Base-by-base conservation (phyloP, 2,329 filamentous ascomycete genomes). In the Nannizziopsis barbatae region DNA sequence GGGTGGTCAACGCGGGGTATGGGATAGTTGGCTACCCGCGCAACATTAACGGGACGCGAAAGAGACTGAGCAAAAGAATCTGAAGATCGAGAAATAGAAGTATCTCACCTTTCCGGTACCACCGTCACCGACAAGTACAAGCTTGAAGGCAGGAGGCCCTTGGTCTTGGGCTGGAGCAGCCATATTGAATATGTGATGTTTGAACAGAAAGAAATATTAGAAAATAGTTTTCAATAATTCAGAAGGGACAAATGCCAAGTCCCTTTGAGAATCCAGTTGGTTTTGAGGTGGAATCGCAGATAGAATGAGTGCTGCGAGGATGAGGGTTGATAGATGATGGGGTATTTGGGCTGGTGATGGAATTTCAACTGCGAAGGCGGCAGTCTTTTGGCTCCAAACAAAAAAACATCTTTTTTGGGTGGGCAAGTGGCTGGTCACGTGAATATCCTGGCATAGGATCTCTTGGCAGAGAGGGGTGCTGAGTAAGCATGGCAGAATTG, bases 101-200 rank as follows among this genome's bases (percentile, higher is more conserved):
- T 12, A 54, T 53, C 81, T 73, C 73, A 93, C 92, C 89, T 98
- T 98, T 76, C 92, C 92, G 65, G 92, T 98, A 80, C 92, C 92
- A 74, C 92, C 92, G 70, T 98, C 92, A 71, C 92, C 92, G 66
- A 98, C 92, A 74, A 98, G 87, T 71, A 98, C 92, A 65, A 98
- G 86, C 86, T 98, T 98, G 84, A 98, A 98, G 71, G 87, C 95
- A 59, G 90, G 87, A 59, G 75, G 64, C 55, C 58, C 58, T 57
- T 69, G 63, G 49, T 48, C 15, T 45, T 44, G 40, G 36, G 12
- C 61, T 56, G 64, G 63, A 59, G 74, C 69, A 72, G 84, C 79
- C 86, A 92, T 93, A 56, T 56, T 55, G 55, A 30, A 15, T 32
- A 49, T 49, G 46, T 43, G 20, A 44, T 12, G 22, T 49, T 44